Base-by-base conservation (phyloP, 2,329 filamentous ascomycete species). In the Trichoderma guizhouense region DNA sequence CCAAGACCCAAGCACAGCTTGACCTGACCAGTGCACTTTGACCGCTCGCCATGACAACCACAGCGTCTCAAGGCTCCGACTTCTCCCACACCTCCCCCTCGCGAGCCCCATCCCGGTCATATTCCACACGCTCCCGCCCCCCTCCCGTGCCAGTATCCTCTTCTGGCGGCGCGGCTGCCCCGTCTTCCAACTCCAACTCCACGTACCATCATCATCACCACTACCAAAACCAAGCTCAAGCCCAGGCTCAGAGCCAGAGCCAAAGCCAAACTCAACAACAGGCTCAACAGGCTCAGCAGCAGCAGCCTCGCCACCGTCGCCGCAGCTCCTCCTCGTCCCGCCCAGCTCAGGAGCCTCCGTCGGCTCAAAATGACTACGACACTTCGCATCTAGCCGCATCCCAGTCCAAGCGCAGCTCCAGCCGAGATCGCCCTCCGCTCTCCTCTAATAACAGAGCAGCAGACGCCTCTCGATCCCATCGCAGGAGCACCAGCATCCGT, bases 351-450 rank as follows among this genome's bases (percentile, higher is more conserved):
- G 82, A 87, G 71, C 76, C 82, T 57, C 76, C 83, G 67, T 83
- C 84, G 69, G 83, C 84, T 69, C 89, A 91, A 78, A 86, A 91
- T 81, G 93, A 96, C 82, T 91, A 90, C 84, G 93, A 95, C 83
- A 87, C 90, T 77, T 85, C 87, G 77, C 91, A 91, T 84, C 81
- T 92, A 83, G 87, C 89, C 77, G 87, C 89, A 77, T 73, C 76
- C 73, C 84, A 88, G 83, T 76, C 86, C 85, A 82, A 89, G 88
- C 87, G 90, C 82, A 90, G 87, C 83, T 86, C 88, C 73, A 92
- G 90, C 77, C 87, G 86, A 79, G 91, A 93, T 78, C 86, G 86
- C 73, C 86, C 81, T 77, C 79, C 75, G 76, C 80, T 82, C 75
- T 72, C 72, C 51, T 67, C 55, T 67, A 76, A 86, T 84, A 75